phyloP scores from a whole-genome alignment of 176 grass and related monocot genomes.

The Typha latifolia region DNA sequence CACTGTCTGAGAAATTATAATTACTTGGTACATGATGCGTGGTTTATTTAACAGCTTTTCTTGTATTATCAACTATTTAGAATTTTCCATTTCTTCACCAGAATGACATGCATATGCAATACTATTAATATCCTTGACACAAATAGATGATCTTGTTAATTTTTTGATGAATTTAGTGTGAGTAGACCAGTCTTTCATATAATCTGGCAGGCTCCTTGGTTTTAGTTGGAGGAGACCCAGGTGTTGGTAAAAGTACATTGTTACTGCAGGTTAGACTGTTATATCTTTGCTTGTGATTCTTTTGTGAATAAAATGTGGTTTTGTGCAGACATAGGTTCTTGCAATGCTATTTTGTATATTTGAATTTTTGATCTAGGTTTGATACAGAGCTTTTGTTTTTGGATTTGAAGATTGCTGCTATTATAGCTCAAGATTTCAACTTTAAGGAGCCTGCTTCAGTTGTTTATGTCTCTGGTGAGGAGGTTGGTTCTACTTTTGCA shows the following conservation, averaged over 20 bases:
- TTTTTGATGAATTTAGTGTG: conserved; percentile 9
- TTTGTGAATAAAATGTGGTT: conserved; percentile 3
- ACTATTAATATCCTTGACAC: no score
- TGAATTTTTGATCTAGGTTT: conserved; percentile 22
- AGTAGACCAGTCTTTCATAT: conserved; percentile 22
- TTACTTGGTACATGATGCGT: no score
- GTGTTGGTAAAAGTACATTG: conserved; percentile 97
- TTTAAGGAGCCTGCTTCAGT: conserved; percentile 35
- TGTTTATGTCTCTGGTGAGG: conserved; percentile 91
- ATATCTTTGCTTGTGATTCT: conserved; percentile 6
- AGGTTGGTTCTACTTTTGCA: conserved; percentile 49
- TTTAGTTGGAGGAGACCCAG: conserved; percentile 91
- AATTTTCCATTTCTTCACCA: no score
- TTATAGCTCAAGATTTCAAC: conserved; percentile 41
- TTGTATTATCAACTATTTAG: no score
- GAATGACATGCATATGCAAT: no score
- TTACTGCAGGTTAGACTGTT: conserved; percentile 67
- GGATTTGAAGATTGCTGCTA: conserved; percentile 56
- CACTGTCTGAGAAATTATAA: background rate
- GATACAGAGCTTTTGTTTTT: conserved; percentile 24
- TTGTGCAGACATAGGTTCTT: conserved; percentile 7
- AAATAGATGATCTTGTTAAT: no score
- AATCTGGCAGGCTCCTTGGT: conserved; percentile 77
- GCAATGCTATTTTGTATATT: conserved; percentile 14
- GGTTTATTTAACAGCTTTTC: no score